Evolutionary conservation across 768 basidiomycete species (phyloP).

Genomic region (Mycena belliarum): DNA sequence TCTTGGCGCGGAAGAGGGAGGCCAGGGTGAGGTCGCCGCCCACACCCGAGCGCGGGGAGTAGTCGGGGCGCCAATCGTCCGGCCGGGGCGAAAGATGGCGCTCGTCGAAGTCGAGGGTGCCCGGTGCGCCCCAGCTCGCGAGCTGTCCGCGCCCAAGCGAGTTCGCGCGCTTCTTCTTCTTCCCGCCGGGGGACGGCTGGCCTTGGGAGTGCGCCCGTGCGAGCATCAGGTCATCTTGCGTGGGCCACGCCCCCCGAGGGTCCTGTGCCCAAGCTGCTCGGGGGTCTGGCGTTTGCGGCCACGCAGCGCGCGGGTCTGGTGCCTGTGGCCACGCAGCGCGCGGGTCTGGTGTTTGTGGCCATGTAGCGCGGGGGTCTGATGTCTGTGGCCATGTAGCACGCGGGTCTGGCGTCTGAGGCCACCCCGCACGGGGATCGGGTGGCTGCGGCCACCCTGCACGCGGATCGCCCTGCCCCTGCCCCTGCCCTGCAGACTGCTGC

Average conservation of each 20-base stretch:
- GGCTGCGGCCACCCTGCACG: background rate
- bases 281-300: background rate
- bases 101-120: constrained; percentile 12
- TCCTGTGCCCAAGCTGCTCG: background rate
- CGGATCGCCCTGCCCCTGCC: background rate
- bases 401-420: background rate
- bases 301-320: background rate
- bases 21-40: constrained; percentile 9
- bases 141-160: constrained; percentile 4
- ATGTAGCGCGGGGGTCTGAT: background rate
- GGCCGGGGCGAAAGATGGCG: constrained; percentile 18
- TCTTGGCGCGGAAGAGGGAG: constrained; percentile 15
- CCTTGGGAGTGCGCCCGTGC: constrained; percentile 3
- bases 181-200: background rate
- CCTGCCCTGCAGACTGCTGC: background rate
- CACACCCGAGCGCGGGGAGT: constrained; percentile 15
- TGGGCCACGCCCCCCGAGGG: background rate
- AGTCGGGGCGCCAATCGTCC: constrained; percentile 22
- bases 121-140: background rate
- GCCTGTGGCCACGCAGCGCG: background rate
- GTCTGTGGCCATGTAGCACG: background rate
- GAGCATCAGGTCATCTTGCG: background rate
- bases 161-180: constrained; percentile 1
- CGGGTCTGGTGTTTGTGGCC: background rate
- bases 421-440: background rate